Base-by-base conservation (phyloP, 2,329 filamentous ascomycete genomes). In the Orbilia brochopaga region DNA sequence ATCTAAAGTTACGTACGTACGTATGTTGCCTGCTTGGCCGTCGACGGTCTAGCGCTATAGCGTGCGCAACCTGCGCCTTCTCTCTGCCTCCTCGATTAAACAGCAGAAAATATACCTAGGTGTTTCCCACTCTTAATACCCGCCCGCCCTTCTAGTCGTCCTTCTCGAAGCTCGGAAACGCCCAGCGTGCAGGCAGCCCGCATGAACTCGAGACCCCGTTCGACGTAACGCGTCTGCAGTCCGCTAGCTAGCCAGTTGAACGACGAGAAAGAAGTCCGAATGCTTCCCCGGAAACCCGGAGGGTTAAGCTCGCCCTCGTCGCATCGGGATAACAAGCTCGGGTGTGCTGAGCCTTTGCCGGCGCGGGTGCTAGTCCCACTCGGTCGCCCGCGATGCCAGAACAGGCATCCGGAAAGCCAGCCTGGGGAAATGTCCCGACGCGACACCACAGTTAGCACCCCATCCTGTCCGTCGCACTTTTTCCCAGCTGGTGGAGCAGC, bases 241-340 rank as follows among this genome's bases (percentile, higher is more conserved):
- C 51, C 50, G 27, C 27, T 32, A 32, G 27, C 27, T 8, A 4
- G 27, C 8, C n/a, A n/a, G n/a, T n/a, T n/a, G n/a, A n/a, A n/a
- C 27, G 27, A 32, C 27, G 27, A 32, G 27, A 32, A 44, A 37
- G 21, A 50, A 24, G 24, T 57, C 64, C 64, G 37, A 69, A 69
- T 69, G 55, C 44, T 61, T 48, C 64, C 65, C 65, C 65, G 65
- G 65, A 69, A 69, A 62, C 51, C 50, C 65, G 65, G 65, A 69
- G 65, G 65, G 58, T 62, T 53, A 46, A 21, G 51, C 44, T 51
- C 35, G 58, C 23, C 58, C 58, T 51, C 32, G 23, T 69, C 65
- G 65, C 52, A 21, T 69, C 58, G 65, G 65, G 57, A 69, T 69
- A 62, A 69, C 65, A 69, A 62, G 58, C 65, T 69, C 65, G 65